A percentile compares a stretch with the other conserved stretches of the same genome.
Conservation (phyloP, 2,329 filamentous ascomycete species). For the Xenosphaeropsis pyriputrescens region DNA sequence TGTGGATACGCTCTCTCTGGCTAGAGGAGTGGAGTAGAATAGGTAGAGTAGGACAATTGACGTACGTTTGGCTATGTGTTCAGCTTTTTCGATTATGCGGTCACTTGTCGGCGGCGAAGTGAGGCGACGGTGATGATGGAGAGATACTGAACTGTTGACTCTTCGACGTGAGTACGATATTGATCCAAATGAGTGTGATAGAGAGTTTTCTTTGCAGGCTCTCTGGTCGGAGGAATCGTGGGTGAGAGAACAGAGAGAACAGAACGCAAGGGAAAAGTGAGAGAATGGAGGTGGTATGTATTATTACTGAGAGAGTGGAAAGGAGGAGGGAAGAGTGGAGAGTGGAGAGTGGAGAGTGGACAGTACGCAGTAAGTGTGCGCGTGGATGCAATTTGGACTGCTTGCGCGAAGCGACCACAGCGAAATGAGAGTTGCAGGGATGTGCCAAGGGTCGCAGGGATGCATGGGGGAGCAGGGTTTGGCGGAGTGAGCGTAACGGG, state of each 20-base stretch:
- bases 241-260: no score
- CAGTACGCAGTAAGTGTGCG: no score
- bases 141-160: not conserved
- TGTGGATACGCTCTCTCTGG: not conserved
- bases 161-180: slow-evolving; percentile 9
- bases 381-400: no score
- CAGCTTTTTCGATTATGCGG: slow-evolving; percentile 2
- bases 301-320: slow-evolving; percentile 2
- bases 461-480: no score
- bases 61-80: slow-evolving; percentile 1
- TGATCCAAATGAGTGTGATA: slow-evolving; percentile 23
- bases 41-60: not conserved
- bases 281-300: not conserved
- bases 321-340: not conserved
- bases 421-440: no score
- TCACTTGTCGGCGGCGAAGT: slow-evolving; percentile 4
- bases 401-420: no score
- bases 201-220: slow-evolving; percentile 15
- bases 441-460: no score
- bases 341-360: no score
- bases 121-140: slow-evolving; percentile 1
- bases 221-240: slow-evolving; percentile 8
- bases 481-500: no score
- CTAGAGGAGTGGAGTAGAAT: not conserved
- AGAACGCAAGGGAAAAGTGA: not conserved